These are phyloP conservation scores for Purshia tridentata DNA, from an alignment of 306 rosid species.

Conservation along the genomic window DNA sequence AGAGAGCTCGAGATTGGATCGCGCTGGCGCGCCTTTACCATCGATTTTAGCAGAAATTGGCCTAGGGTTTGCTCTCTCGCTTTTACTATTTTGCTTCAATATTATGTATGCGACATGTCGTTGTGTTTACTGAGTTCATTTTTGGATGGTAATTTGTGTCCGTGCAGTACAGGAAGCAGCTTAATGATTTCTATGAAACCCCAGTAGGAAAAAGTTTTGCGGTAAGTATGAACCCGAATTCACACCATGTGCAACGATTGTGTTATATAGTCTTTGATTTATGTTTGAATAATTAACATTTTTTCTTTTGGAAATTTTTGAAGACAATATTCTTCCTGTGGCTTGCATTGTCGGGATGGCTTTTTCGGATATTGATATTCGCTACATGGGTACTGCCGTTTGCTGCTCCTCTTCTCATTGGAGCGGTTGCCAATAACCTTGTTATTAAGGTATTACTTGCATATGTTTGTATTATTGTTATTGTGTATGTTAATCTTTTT, in stretches of 20 bases:
- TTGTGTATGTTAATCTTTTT: background rate
- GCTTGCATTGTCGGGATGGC: slow-evolving; percentile 98
- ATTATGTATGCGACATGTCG: background rate
- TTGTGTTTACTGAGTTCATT: background rate
- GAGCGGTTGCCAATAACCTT: slow-evolving; percentile 73
- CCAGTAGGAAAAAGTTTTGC: slow-evolving; percentile 71
- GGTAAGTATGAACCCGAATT: slow-evolving; percentile 36
- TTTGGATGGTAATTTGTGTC: slow-evolving; percentile 5
- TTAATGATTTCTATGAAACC: slow-evolving; percentile 54
- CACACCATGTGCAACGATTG: background rate
- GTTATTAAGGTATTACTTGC: slow-evolving; percentile 66
- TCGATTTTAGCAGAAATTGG: slow-evolving; percentile 73
- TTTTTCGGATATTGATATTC: slow-evolving; percentile 67
- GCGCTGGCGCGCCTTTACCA: slow-evolving; percentile 62
- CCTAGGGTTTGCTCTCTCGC: slow-evolving; percentile 59
- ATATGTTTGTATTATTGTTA: background rate
- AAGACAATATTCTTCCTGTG: slow-evolving; percentile 92
- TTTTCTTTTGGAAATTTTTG: slow-evolving; percentile 16
- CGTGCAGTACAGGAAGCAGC: slow-evolving; percentile 82
- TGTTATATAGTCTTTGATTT: background rate
- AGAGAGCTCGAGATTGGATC: slow-evolving; percentile 78
- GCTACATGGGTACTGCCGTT: slow-evolving; percentile 89
- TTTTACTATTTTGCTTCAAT: background rate
- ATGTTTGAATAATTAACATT: background rate
- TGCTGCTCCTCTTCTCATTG: slow-evolving; percentile 92